Evolutionary conservation across 768 basidiomycete species (phyloP), one percentile per base, ranked within the genome.

Genomic region (Austroboletus eburneus): DNA sequence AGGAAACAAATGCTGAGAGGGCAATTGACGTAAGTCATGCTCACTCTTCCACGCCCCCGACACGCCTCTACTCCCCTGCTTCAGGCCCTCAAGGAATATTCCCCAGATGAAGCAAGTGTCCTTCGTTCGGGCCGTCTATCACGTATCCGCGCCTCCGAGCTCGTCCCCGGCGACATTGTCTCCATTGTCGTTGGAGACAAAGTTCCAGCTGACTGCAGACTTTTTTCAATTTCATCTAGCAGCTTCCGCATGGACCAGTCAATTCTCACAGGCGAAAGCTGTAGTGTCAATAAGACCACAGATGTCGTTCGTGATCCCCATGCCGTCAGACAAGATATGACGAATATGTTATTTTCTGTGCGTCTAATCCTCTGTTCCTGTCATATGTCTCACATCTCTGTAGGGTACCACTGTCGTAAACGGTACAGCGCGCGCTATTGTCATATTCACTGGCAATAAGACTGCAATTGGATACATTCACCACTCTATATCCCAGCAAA

Each of bases 261-360:
- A 25, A 89, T 98, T 60, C 77, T 99, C 42, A 99, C 95, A 2
- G 95, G 95, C 21, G 95, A 99, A 70, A 91, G 87, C 56, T 75
- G 75, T 48, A 91, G 89, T 54, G 94, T 97, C 34, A 80, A 81
- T 72, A 99, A 99, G 71, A 79, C 72, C 17, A 62, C 78, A 6
- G 80, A 79, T 9, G 69, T 75, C 24, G 84, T 99, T 38, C 55
- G 71, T 9, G 95, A 97, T 59, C 39, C 57, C 29, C 78, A 73
- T 54, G 95, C 94, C 7, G 95, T 98, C 48, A 96, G 95, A 69
- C 95, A 98, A 68, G 95, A 99, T 59, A 95, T 95, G 94, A 83
- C 78, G 47, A 98, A 97, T 68, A 96, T 96, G 69, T 72, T 98
- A 10, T 98, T 98, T 69, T 85, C 91, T 9, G 91, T 91, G n/a